Base-by-base conservation (phyloP, 2,329 filamentous ascomycete species). In the Juglanconis sp. region DNA sequence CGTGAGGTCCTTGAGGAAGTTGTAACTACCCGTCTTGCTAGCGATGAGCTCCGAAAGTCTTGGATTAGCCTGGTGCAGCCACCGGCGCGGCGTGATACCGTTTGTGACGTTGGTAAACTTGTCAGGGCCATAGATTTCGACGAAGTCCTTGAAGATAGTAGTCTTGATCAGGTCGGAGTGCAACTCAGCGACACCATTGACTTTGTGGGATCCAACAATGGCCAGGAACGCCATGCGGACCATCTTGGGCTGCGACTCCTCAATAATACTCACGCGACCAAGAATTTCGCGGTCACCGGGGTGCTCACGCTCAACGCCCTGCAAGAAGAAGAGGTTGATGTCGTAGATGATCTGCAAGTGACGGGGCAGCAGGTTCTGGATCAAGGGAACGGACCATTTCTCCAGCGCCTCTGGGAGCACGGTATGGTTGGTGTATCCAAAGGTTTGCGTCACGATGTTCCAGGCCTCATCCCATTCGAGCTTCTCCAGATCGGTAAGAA, bases 51-150 rank as follows among this genome's bases (percentile, higher is more conserved):
- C 91, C 0, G 94, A 97, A 35, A 99, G 81, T 59, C 90, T 86
- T 10, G 94, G 95, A 73, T 99, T 99, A 63, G 95, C 95, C 76
- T 99, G 95, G 78, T 99, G 93, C 60, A 99, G 81, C 95, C 95
- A 99, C 72, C 95, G 86, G 69, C 95, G 86, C 10, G 95, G 95
- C 0, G 95, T 99, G 72, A 99, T 96, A 61, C 95, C 95, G 74
- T 99, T 99, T 65, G 95, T 99, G 65, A 99, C 94, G 69, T 99
- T 99, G 60, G 91, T 96, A 76, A 99, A 99, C 76, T 97, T 97
- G 82, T 99, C 95, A 0, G 89, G 61, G 3, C 95, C 95, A 69
- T 95, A 99, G 65, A 99, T 91, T 68, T 87, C 84, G 62, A 99
- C 94, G 75, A 99, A 99, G 74, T 99, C 95, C 76, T 95, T 97